Percentiles rank a stretch among this genome's conserved stretches.
Conservation (phyloP, 75 land plant genomes). For the Gnetum montanum region DNA sequence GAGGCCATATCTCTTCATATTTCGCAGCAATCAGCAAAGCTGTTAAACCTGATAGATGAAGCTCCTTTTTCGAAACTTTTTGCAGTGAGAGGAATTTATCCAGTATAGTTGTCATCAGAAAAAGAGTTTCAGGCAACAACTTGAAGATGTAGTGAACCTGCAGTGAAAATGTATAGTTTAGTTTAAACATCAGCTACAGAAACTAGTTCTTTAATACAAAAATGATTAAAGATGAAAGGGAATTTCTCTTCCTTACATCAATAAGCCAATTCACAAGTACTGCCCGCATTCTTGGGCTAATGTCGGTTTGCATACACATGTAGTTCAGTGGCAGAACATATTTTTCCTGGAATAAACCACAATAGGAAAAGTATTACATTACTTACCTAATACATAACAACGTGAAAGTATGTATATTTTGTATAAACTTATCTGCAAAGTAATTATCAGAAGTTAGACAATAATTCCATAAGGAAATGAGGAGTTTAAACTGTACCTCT, state of each 20-base stretch:
- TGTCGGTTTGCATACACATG: conserved; percentile 50
- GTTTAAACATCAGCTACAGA: background rate
- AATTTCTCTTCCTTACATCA: conserved; percentile 33
- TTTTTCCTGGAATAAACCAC: conserved; percentile 34
- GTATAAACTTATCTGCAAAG: no score
- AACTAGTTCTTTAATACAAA: background rate
- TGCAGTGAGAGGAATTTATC: conserved; percentile 52
- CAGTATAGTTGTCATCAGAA: conserved; percentile 52
- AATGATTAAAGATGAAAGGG: background rate
- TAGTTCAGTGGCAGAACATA: conserved; percentile 41
- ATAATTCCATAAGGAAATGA: no score
- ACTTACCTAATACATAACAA: no score
- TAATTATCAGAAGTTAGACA: background rate
- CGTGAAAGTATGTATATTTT: no score
- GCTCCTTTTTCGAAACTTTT: conserved; percentile 33
- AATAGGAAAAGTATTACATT: no score
- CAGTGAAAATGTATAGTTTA: background rate
- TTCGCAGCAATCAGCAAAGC: conserved; percentile 74
- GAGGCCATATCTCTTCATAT: conserved; percentile 90
- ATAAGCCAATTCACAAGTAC: conserved; percentile 80
- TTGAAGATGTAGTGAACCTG: conserved; percentile 83
- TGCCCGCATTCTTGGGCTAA: conserved; percentile 62
- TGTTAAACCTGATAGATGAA: conserved; percentile 83
- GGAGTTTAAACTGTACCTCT: no score
- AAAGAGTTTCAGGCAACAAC: conserved; percentile 82